Conservation (phyloP, 139 green algal species). For the Chlorella sp. region DNA sequence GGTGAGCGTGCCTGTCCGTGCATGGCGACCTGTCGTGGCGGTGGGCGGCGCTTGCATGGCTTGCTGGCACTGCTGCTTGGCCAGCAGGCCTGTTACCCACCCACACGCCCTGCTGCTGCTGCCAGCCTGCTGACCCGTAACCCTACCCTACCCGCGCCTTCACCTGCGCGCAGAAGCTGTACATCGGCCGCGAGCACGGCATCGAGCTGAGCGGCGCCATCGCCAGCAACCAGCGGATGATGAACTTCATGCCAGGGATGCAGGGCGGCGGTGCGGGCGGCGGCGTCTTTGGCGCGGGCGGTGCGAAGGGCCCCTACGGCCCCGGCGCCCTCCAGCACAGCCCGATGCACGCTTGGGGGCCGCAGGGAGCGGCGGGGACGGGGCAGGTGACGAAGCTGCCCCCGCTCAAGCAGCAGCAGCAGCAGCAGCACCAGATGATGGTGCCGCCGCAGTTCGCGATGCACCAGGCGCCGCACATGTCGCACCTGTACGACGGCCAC, state of each 20-base stretch:
- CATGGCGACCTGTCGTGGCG: too few species aligned
- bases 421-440: background rate
- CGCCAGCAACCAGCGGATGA: slow-evolving; percentile 26
- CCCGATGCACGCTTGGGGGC: background rate
- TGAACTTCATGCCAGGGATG: slow-evolving; percentile 17
- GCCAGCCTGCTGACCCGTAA: too few species aligned
- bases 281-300: background rate
- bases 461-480: background rate
- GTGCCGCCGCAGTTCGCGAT: background rate
- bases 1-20: too few species aligned
- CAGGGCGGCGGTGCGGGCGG: too few species aligned
- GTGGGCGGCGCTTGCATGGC: too few species aligned
- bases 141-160: too few species aligned
- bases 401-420: background rate
- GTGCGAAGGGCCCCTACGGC: background rate
- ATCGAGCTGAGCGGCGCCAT: slow-evolving; percentile 56
- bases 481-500: background rate
- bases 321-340: too few species aligned
- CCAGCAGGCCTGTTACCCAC: slow-evolving; percentile 1
- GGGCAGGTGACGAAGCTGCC: background rate
- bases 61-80: too few species aligned
- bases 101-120: background rate
- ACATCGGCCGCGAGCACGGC: slow-evolving; percentile 43
- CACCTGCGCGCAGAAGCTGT: slow-evolving; percentile 47
- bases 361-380: too few species aligned